Percentiles rank a stretch among this genome's conserved stretches.
Evolutionary conservation across 225 moss, liverwort and hornwort genomes (phyloP).

Genomic region (Asterella californica): DNA sequence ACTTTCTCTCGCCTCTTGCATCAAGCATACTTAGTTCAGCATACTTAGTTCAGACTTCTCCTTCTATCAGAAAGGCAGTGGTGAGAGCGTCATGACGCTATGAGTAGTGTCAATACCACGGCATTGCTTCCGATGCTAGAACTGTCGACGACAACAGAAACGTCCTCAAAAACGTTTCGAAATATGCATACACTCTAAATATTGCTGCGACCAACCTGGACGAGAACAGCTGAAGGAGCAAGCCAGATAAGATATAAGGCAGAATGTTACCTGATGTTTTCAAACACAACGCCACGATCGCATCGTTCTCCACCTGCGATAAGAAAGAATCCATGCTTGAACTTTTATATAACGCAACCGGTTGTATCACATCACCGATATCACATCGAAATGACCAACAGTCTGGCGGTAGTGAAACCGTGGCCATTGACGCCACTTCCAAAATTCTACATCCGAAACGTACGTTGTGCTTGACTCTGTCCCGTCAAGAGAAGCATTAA

Average conservation of each 20-base stretch:
- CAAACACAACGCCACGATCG: slow-evolving; percentile 42
- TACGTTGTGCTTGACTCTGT: background rate
- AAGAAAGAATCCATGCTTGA: background rate
- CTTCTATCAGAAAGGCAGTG: no score
- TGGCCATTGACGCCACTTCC: no score
- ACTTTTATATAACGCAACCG: background rate
- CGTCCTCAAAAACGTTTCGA: no score
- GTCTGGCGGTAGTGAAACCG: background rate
- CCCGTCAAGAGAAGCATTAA: background rate
- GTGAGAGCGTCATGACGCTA: background rate
- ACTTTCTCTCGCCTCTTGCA: no score
- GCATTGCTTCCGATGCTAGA: background rate
- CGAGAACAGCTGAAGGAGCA: background rate
- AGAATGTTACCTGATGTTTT: slow-evolving; percentile 40
- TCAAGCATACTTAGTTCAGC: no score
- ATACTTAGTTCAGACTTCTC: no score
- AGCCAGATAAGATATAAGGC: background rate
- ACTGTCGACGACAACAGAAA: no score
- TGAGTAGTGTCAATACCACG: background rate
- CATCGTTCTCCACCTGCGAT: slow-evolving; percentile 50
- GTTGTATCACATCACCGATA: background rate
- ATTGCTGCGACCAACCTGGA: background rate
- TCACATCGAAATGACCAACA: background rate
- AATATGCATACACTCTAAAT: no score
- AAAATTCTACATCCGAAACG: background rate